Conservation (phyloP, 805 yeast genomes). For the Ogataea dorogensis region DNA sequence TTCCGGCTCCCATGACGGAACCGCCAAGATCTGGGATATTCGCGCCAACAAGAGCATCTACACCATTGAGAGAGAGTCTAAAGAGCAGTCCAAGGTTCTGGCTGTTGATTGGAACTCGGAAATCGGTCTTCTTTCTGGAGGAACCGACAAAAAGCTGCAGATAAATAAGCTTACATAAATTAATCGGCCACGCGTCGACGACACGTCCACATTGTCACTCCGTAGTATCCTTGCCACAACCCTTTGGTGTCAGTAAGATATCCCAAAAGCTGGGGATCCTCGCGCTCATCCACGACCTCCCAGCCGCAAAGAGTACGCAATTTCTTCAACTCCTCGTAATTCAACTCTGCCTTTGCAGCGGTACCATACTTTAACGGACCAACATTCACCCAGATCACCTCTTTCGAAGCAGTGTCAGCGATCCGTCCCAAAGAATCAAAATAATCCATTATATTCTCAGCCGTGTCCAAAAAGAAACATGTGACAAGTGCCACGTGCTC, state of each 20-base stretch:
- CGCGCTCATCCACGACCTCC: conserved; percentile 40
- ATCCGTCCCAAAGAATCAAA: conserved; percentile 59
- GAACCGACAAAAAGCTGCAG: conserved; percentile 90
- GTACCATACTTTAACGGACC: conserved; percentile 95
- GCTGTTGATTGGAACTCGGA: conserved; percentile 80
- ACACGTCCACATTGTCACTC: conserved; percentile 56
- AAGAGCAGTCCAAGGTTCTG: conserved; percentile 65
- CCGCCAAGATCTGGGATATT: conserved; percentile 93
- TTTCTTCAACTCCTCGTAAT: conserved; percentile 62
- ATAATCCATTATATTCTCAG: conserved; percentile 79
- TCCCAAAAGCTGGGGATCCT: conserved; percentile 45
- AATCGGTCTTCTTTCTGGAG: conserved; percentile 88
- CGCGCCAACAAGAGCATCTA: conserved; percentile 81
- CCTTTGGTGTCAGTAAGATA: conserved; percentile 66
- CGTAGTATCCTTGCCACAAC: conserved; percentile 78
- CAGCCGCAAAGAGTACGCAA: conserved; percentile 64
- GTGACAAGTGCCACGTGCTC: conserved; percentile 58
- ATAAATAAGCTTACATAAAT: conserved; percentile 29
- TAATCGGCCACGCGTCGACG: conserved; percentile 27
- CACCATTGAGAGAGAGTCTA: conserved; percentile 73
- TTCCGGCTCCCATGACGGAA: conserved; percentile 95
- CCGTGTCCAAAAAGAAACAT: conserved; percentile 87
- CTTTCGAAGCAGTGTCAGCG: conserved; percentile 31
- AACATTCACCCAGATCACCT: conserved; percentile 74
- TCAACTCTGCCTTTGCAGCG: conserved; percentile 73